A percentile compares a stretch with the other conserved stretches of the same genome.
Evolutionary conservation across 2,329 filamentous ascomycete genomes (phyloP).

Genomic region (Xylaria sp.): DNA sequence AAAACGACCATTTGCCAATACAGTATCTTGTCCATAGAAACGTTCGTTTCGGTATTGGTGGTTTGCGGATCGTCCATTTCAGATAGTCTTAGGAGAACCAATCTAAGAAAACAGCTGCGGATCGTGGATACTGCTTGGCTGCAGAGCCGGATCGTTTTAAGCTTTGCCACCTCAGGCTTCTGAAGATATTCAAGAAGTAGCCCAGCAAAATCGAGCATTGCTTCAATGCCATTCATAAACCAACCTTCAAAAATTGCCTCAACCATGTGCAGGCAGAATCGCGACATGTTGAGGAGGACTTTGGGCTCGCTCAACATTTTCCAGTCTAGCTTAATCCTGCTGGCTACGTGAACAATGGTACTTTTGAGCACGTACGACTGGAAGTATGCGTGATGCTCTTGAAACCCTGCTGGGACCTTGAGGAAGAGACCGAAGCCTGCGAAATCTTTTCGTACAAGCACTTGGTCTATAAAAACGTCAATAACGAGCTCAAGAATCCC

Average conservation of each 20-base stretch:
- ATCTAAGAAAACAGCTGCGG: slow-evolving; percentile 75
- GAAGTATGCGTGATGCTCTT: slow-evolving; percentile 94
- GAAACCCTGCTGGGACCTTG: slow-evolving; percentile 89
- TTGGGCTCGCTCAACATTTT: slow-evolving; percentile 78
- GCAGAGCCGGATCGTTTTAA: slow-evolving; percentile 92
- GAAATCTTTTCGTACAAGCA: slow-evolving; percentile 88
- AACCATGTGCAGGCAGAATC: slow-evolving; percentile 79
- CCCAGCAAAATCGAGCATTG: slow-evolving; percentile 84
- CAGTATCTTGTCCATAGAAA: slow-evolving; percentile 81
- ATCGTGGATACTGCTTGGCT: slow-evolving; percentile 80
- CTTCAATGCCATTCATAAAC: slow-evolving; percentile 88
- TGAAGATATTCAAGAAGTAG: slow-evolving; percentile 87
- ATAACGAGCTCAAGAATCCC: slow-evolving; percentile 78
- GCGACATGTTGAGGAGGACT: slow-evolving; percentile 83
- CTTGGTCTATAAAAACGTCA: slow-evolving; percentile 82
- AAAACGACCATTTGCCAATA: slow-evolving; percentile 97
- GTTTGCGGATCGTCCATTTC: slow-evolving; percentile 74
- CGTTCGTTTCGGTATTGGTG: slow-evolving; percentile 65
- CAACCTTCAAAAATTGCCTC: slow-evolving; percentile 96
- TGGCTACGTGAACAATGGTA: slow-evolving; percentile 73
- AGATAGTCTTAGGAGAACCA: slow-evolving; percentile 81
- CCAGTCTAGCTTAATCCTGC: slow-evolving; percentile 72
- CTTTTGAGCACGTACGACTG: slow-evolving; percentile 86
- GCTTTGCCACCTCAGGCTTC: slow-evolving; percentile 75
- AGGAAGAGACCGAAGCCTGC: slow-evolving; percentile 82